phyloP scores from a whole-genome alignment of 768 basidiomycete genomes.

The Sarcodon sp. region DNA sequence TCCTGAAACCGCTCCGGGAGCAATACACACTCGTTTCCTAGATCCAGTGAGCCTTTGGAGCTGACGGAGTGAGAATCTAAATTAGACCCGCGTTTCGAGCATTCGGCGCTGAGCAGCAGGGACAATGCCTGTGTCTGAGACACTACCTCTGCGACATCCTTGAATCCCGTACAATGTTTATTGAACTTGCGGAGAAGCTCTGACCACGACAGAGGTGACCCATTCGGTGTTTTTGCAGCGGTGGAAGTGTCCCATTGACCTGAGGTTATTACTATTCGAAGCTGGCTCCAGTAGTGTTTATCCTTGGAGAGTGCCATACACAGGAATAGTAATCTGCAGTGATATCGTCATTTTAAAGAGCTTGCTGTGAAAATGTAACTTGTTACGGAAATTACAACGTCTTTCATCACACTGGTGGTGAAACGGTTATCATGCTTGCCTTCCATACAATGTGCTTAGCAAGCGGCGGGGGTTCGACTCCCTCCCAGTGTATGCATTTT shows the following conservation, averaged over 20 bases:
- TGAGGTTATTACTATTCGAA: constrained; percentile 54
- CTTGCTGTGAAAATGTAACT: too few species aligned
- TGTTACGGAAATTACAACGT: too few species aligned
- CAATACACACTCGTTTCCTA: constrained; percentile 48
- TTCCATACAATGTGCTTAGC: constrained; percentile 12
- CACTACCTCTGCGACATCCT: constrained; percentile 52
- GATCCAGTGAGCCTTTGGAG: constrained; percentile 23
- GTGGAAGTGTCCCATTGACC: constrained; percentile 56
- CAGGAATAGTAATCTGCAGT: neutral
- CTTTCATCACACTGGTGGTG: constrained; percentile 11
- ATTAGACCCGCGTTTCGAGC: constrained; percentile 20
- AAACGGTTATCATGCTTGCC: constrained; percentile 23
- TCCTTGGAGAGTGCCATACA: constrained; percentile 44
- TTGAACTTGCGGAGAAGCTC: constrained; percentile 79
- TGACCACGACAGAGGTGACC: constrained; percentile 48
- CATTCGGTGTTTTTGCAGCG: constrained; percentile 52
- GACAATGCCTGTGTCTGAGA: constrained; percentile 54
- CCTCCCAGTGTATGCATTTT: too few species aligned
- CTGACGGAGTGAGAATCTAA: constrained; percentile 15
- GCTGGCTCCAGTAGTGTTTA: constrained; percentile 67
- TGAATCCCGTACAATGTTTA: constrained; percentile 60
- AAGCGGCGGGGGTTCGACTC: constrained; percentile 8
- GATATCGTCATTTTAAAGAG: neutral
- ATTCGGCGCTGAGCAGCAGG: constrained; percentile 24
- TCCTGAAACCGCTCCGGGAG: constrained; percentile 45